A percentile compares a stretch with the other conserved stretches of the same genome.
phyloP scores from a whole-genome alignment of 768 basidiomycete species.

The Agaricus blazei region DNA sequence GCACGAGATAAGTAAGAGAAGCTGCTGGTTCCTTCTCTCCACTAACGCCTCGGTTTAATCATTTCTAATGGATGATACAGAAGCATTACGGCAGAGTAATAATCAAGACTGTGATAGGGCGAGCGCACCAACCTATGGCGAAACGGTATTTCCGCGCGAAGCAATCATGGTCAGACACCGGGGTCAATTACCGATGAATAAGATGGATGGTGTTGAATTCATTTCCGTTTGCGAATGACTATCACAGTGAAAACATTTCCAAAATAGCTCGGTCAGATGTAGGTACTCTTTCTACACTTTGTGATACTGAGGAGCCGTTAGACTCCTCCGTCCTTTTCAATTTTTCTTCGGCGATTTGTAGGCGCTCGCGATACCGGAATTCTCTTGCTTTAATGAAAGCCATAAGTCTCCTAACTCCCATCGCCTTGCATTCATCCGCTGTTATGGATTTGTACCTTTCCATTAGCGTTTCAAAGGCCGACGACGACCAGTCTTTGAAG shows the following conservation, averaged over 20 bases:
- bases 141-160: too few species aligned
- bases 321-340: not conserved
- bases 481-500: slow-evolving; percentile 31
- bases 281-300: not conserved
- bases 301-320: not conserved
- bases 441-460: slow-evolving; percentile 26
- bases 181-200: too few species aligned
- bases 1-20: too few species aligned
- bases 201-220: too few species aligned
- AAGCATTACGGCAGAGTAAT: too few species aligned
- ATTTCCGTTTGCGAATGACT: too few species aligned
- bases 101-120: too few species aligned
- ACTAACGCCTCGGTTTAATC: too few species aligned
- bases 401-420: slow-evolving; percentile 12
- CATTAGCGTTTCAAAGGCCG: slow-evolving; percentile 33
- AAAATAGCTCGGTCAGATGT: not conserved
- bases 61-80: too few species aligned
- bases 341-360: not conserved
- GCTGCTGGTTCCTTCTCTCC: too few species aligned
- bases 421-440: slow-evolving; percentile 24
- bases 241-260: not conserved
- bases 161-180: too few species aligned
- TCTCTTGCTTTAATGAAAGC: slow-evolving; percentile 1
- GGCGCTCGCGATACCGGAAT: not conserved
- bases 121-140: too few species aligned